Percentiles rank a stretch among this genome's conserved stretches.
These are phyloP conservation scores for Leccinum subgranulosum DNA, from an alignment of 768 basidiomycete genomes.

Conservation along the genomic window DNA sequence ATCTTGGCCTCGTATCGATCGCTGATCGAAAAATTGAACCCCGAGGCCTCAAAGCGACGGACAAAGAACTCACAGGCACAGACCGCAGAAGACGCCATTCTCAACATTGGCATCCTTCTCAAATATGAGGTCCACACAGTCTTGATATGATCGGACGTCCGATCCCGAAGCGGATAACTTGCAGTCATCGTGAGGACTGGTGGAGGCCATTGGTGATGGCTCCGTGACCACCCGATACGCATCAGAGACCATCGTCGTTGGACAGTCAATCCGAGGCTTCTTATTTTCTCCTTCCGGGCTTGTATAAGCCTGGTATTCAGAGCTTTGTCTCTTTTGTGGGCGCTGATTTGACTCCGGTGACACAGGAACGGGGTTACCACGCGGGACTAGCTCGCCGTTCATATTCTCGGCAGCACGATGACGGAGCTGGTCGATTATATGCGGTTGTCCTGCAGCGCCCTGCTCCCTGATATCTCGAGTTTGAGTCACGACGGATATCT, in stretches of 20 bases:
- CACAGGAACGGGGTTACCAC: neutral
- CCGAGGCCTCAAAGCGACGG: neutral
- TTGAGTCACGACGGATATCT: conserved; percentile 1
- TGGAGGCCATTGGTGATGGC: neutral
- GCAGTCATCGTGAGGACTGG: neutral
- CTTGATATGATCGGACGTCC: conserved; percentile 39
- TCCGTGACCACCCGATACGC: neutral
- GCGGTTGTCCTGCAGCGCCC: conserved; percentile 1
- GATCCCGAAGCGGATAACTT: neutral
- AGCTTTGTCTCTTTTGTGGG: conserved; percentile 17
- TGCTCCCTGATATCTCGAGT: neutral
- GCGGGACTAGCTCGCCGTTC: neutral
- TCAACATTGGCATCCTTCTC: conserved; percentile 30
- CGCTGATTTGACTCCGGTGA: neutral
- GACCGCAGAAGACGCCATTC: conserved; percentile 37
- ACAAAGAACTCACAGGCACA: conserved; percentile 48
- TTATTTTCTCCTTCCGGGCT: conserved; percentile 15
- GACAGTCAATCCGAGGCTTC: conserved; percentile 13
- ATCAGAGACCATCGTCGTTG: neutral
- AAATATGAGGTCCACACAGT: conserved; percentile 39
- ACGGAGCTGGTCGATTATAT: neutral
- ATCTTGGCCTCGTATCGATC: conserved; percentile 26
- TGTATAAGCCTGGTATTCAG: conserved; percentile 5
- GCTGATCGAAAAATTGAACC: conserved; percentile 11
- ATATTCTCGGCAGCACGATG: conserved; percentile 1